phyloP scores from a whole-genome alignment of 1,284 basidiomycete genomes.

The Ceraceosorus bombacis region DNA sequence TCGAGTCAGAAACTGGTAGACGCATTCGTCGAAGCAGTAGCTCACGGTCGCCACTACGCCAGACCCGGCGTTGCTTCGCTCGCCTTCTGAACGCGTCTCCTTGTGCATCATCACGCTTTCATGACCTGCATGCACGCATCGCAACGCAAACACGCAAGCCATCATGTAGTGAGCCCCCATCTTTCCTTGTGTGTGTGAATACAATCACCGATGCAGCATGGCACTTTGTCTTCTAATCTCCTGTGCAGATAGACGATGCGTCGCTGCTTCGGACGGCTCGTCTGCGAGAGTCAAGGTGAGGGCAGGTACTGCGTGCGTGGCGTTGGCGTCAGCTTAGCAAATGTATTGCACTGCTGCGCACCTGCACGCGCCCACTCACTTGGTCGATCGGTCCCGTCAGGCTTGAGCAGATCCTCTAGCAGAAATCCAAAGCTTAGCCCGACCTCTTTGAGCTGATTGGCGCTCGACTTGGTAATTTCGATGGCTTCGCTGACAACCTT shows the following conservation, averaged over 20 bases:
- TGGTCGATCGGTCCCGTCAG: slow-evolving; percentile 12
- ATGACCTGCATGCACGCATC: too few species aligned
- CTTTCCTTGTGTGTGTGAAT: too few species aligned
- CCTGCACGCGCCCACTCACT: slow-evolving; percentile 3
- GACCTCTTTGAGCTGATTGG: slow-evolving; percentile 34
- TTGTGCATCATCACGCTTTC: too few species aligned
- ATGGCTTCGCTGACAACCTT: slow-evolving; percentile 24
- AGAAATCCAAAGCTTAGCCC: slow-evolving; percentile 30
- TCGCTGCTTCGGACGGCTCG: slow-evolving; percentile 2
- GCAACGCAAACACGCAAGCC: too few species aligned
- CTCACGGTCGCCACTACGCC: too few species aligned
- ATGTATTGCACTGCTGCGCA: not conserved
- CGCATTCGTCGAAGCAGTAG: too few species aligned
- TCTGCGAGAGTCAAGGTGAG: slow-evolving; percentile 18
- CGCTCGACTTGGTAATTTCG: slow-evolving; percentile 26
- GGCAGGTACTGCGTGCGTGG: slow-evolving; percentile 6
- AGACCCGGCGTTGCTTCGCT: too few species aligned
- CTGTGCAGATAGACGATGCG: slow-evolving; percentile 14
- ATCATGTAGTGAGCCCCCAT: too few species aligned
- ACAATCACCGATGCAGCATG: slow-evolving; percentile 1
- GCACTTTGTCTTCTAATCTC: slow-evolving; percentile 25
- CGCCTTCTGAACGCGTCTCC: too few species aligned
- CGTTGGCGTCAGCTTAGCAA: not conserved
- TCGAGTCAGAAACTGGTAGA: too few species aligned
- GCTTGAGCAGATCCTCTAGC: slow-evolving; percentile 16